phyloP scores from a whole-genome alignment of 192 early-diverging fungal genomes.

The Backusella tarrabulga region DNA sequence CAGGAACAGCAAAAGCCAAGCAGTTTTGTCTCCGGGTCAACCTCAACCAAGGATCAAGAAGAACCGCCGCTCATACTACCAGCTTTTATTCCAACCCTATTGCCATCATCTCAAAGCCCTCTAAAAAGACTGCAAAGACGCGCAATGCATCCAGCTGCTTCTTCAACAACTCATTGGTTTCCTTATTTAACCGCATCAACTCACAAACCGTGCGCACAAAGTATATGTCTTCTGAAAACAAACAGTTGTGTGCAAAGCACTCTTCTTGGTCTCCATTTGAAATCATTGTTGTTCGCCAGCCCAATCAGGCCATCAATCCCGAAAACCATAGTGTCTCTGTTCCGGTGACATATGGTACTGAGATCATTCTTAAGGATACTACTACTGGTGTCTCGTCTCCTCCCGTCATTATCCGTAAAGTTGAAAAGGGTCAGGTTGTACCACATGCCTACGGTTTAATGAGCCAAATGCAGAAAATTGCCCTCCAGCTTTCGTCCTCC shows the following conservation, averaged over 20 bases:
- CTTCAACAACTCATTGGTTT: slow-evolving; percentile 68
- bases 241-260: slow-evolving; percentile 59
- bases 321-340: slow-evolving; percentile 18
- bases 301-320: neutral
- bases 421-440: slow-evolving; percentile 71
- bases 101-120: slow-evolving; percentile 89
- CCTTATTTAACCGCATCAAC: slow-evolving; percentile 89
- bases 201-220: slow-evolving; percentile 90
- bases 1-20: slow-evolving; percentile 79
- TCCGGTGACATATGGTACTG: slow-evolving; percentile 70
- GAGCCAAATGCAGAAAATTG: slow-evolving; percentile 86
- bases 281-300: slow-evolving; percentile 42
- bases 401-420: slow-evolving; percentile 73
- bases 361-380: slow-evolving; percentile 68
- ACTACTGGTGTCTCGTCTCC: slow-evolving; percentile 63
- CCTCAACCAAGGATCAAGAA: slow-evolving; percentile 33
- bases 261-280: slow-evolving; percentile 62
- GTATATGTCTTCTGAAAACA: slow-evolving; percentile 66
- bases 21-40: slow-evolving; percentile 71
- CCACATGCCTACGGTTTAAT: slow-evolving; percentile 64
- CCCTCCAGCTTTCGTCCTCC: slow-evolving; percentile 49
- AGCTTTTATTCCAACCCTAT: slow-evolving; percentile 73
- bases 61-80: slow-evolving; percentile 44
- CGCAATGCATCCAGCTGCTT: slow-evolving; percentile 78
- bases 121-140: slow-evolving; percentile 86